Evolutionary conservation across 2,329 filamentous ascomycete genomes (phyloP), one percentile per base, ranked within the genome.

Genomic region (Alternaria conjuncta): DNA sequence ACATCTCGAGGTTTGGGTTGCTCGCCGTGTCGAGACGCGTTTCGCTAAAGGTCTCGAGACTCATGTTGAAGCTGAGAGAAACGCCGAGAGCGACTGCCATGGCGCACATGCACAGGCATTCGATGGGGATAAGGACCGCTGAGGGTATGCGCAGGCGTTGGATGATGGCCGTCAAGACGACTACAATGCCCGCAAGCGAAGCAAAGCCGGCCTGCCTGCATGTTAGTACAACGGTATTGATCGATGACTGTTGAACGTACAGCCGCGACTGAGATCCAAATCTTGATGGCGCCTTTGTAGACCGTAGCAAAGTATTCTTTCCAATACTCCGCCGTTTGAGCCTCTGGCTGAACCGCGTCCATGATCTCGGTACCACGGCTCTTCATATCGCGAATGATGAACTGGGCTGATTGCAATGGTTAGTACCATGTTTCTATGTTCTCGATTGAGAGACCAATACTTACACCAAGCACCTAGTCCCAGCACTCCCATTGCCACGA

Each of bases 381-480:
- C 44, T 74, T 65, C 23, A 74, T 62, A 53, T 74, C 72, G 32
- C 70, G 69, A 47, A 73, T 65, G 23, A 67, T 71, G 30, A 64
- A 43, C 55, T 71, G 65, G n/a, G 64, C 67, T 71, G 25, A 30
- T 13, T 3, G 4, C 23, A 5, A 30, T 15, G 4, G 15, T 68
- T 46, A 67, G 57, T 13, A 49, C 50, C 8, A 5, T 23, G 4
- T 5, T 15, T 15, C 13, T 7, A 15, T 26, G 47, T 5, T 7
- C 18, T 30, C 1, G 20, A 13, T 41, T 18, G 13, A 12, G 32
- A 18, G 2, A 26, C 15, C 6, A 49, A 20, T 41, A 63, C 73
- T 46, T 71, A 75, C 75, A 57, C 72, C 71, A 77, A 23, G 66
- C 67, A 10, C 71, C 70, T 57, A 75, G 41, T 3, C 70, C 73